Percentiles rank a stretch among this genome's conserved stretches.
phyloP scores from a whole-genome alignment of 2,329 filamentous ascomycete species.

The Escovopsis sp. region DNA sequence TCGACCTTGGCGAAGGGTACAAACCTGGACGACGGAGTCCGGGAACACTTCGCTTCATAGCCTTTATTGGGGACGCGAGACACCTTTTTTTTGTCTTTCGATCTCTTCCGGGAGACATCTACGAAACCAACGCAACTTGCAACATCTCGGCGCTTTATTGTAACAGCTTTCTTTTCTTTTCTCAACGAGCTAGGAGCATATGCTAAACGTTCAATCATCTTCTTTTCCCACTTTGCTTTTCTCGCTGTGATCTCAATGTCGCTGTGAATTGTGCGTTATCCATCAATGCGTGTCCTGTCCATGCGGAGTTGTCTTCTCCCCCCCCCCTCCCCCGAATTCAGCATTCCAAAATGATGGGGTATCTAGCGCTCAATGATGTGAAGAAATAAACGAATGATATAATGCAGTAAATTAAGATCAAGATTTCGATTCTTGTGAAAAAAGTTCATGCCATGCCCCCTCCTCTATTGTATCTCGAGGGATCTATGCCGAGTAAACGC shows the following conservation, averaged over 20 bases:
- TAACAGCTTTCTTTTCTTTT: too few relatives aligned
- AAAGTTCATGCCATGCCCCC: background rate
- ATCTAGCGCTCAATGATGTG: conserved; percentile 5
- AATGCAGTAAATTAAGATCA: conserved; percentile 1
- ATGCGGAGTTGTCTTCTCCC: background rate
- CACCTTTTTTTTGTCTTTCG: too few relatives aligned
- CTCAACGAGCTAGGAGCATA: too few relatives aligned
- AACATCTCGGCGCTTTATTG: too few relatives aligned
- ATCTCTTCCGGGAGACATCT: too few relatives aligned
- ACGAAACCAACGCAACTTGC: too few relatives aligned
- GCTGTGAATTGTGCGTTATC: background rate
- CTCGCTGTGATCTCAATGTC: background rate
- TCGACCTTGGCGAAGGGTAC: too few relatives aligned
- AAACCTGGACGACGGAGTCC: too few relatives aligned
- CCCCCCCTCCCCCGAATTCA: background rate
- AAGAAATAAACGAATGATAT: background rate
- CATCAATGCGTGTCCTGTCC: background rate
- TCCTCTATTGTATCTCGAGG: background rate
- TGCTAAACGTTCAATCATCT: too few relatives aligned
- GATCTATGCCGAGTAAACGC: too few relatives aligned
- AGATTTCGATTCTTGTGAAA: background rate
- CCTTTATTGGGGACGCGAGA: too few relatives aligned
- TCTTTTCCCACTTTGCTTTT: background rate
- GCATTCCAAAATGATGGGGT: conserved; percentile 5
- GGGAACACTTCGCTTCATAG: too few relatives aligned